Conservation (phyloP, 306 rosid genomes). For the Geum urbanum region DNA sequence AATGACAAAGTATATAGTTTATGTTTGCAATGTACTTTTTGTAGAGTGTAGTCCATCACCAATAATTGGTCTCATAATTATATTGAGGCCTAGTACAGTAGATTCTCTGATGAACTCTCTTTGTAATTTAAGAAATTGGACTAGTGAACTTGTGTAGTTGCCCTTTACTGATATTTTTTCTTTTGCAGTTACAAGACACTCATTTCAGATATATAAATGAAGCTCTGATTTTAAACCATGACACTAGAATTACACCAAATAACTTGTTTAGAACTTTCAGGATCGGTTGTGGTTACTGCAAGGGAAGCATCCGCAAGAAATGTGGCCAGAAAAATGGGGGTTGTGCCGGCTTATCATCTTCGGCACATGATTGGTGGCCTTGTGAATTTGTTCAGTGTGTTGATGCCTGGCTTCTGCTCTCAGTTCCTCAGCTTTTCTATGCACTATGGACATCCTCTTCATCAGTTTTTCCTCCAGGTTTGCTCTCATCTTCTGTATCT, state of each 20-base stretch:
- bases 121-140: not conserved
- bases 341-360: slow-evolving; percentile 46
- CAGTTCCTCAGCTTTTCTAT: slow-evolving; percentile 87
- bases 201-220: not conserved
- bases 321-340: slow-evolving; percentile 44
- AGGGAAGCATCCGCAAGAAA: slow-evolving; percentile 89
- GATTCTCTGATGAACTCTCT: not conserved
- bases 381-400: slow-evolving; percentile 66
- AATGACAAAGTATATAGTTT: not conserved
- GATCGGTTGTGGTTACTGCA: slow-evolving; percentile 40
- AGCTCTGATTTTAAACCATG: slow-evolving; percentile 6
- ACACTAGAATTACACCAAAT: slow-evolving; percentile 6
- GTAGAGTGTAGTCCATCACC: not conserved
- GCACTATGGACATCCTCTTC: slow-evolving; percentile 79
- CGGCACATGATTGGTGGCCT: slow-evolving; percentile 49
- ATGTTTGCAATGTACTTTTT: not conserved
- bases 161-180: not conserved
- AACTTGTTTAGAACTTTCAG: not conserved
- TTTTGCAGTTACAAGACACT: not conserved
- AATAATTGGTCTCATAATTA: not conserved
- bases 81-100: not conserved
- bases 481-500: slow-evolving; percentile 88
- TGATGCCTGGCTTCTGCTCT: slow-evolving; percentile 65
- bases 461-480: slow-evolving; percentile 88
- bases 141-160: not conserved